Base-by-base conservation (phyloP, 2,329 filamentous ascomycete genomes). In the Microsporum canis region DNA sequence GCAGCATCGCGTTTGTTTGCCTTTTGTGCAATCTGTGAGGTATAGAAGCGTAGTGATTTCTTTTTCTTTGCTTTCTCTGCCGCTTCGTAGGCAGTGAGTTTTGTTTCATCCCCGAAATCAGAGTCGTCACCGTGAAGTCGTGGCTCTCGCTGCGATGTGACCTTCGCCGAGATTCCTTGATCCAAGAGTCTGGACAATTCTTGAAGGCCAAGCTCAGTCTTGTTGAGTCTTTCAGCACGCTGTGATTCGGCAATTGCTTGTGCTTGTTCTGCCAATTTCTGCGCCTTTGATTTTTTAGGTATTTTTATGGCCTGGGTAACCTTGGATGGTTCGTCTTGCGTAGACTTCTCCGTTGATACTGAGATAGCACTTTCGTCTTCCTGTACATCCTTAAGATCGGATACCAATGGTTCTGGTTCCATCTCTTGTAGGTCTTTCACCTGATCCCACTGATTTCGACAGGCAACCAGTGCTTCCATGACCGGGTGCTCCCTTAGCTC, bases 1-100 rank as follows among this genome's bases (percentile, higher is more conserved):
- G 88, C 74, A 77, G 76, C 63, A 69, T 84, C 67, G 71, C 80
- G 89, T 72, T 89, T 91, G 77, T 90, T 95, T 61, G 89, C 85
- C 76, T 96, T 97, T 73, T 97, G 92, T 33, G 89, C 88, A 66
- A 99, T 94, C 72, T 99, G 94, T 2, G 91, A 96, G 1, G 95
- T 97, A 81, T 99, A 99, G 80, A 99, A 99, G 64, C 91, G 88
- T 62, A 99, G 82, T 65, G 85, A 90, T 80, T 95, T 96, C 80
- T 94, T 96, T 74, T 88, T 88, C 63, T 84, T 83, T 0, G 87
- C 88, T 76, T 99, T 99, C 69, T 95, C 89, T 47, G 88, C 88
- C 0, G 89, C 87, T 63, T 92, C 85, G 63, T 85, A 82, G 8
- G 86, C 84, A 60, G 91, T 89, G 62, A 97, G 82, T 3, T 80